phyloP scores from a whole-genome alignment of 345 rosid species.

The Kernera saxatilis region DNA sequence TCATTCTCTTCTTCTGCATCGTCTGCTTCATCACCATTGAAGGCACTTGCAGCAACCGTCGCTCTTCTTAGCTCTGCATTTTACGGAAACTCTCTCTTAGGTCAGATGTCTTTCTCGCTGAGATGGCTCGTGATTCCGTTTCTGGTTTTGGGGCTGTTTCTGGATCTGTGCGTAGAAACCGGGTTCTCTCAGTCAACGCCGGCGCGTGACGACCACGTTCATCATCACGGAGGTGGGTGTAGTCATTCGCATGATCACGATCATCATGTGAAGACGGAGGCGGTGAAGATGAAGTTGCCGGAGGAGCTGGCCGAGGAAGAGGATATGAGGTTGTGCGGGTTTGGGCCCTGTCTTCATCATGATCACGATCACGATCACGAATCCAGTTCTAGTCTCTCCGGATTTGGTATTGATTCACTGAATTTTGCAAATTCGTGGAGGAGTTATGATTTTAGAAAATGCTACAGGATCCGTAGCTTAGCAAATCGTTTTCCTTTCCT shows the following conservation, averaged over 20 bases:
- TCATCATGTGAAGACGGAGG: conserved; percentile 26
- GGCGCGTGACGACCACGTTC: conserved; percentile 36
- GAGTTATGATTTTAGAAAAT: not conserved
- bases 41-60: conserved; percentile 55
- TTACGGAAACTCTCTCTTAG: not conserved
- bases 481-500: not conserved
- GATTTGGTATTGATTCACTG: conserved; percentile 41
- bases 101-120: conserved; percentile 30
- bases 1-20: conserved; percentile 53
- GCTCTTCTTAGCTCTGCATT: conserved; percentile 12
- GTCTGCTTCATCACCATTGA: conserved; percentile 71
- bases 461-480: not conserved
- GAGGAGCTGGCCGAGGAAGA: conserved; percentile 96
- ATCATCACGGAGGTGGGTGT: conserved; percentile 42
- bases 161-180: conserved; percentile 49
- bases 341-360: conserved; percentile 43
- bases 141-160: conserved; percentile 21
- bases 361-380: conserved; percentile 30
- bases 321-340: conserved; percentile 81
- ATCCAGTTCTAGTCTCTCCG: conserved; percentile 41
- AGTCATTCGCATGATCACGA: conserved; percentile 37
- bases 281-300: conserved; percentile 44
- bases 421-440: not conserved
- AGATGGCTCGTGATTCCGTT: conserved; percentile 14
- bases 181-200: conserved; percentile 47